Conservation (phyloP, 257 asterid genomes). For the Ballota nigra region DNA sequence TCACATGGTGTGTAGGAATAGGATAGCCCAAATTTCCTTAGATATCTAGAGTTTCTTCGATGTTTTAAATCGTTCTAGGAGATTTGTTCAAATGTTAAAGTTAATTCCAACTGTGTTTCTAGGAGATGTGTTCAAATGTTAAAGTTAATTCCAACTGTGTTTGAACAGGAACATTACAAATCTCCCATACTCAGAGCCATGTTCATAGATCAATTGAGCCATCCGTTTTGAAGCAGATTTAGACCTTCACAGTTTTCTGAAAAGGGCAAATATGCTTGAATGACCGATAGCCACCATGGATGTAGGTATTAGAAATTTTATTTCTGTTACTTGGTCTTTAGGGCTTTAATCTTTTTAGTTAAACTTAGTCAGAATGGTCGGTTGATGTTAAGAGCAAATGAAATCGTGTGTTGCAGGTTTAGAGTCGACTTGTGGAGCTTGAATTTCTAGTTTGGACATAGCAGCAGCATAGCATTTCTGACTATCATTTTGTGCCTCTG, state of each 20-base stretch:
- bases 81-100: background rate
- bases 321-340: background rate
- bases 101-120: background rate
- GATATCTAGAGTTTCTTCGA: background rate
- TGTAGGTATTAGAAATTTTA: background rate
- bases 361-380: background rate
- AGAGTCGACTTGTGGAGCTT: constrained; percentile 26
- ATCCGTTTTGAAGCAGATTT: background rate
- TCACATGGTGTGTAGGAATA: background rate
- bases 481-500: constrained; percentile 4
- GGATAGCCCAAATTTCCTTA: background rate
- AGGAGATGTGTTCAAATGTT: background rate
- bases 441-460: constrained; percentile 22
- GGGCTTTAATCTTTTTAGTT: background rate
- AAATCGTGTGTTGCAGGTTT: constrained; percentile 43
- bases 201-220: background rate
- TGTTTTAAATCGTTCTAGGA: background rate
- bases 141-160: background rate
- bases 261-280: background rate
- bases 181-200: background rate
- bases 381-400: constrained; percentile 12
- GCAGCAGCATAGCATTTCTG: constrained; percentile 27
- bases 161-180: background rate
- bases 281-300: background rate
- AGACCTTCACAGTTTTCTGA: background rate